A percentile compares a stretch with the other conserved stretches of the same genome.
Evolutionary conservation across 352 stramenopile species (phyloP).

Genomic region (Globisporangium nunn): DNA sequence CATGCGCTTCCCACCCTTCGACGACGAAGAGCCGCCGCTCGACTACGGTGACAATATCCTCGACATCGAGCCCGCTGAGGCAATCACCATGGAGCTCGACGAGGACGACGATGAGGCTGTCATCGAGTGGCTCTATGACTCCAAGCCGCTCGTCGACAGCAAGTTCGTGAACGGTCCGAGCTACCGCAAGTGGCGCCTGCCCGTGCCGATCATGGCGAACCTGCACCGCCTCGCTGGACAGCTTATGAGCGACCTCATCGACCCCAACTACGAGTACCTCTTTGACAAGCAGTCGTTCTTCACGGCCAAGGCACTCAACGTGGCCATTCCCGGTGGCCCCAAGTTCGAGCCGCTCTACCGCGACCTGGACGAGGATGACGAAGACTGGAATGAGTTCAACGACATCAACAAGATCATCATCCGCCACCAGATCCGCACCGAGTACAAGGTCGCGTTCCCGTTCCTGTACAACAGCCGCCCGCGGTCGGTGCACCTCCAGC

Average conservation of each 20-base stretch:
- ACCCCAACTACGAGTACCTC: constrained; percentile 94
- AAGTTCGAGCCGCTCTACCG: constrained; percentile 99
- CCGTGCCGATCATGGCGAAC: constrained; percentile 97
- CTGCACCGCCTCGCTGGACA: constrained; percentile 96
- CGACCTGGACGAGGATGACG: constrained; percentile 97
- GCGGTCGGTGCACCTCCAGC: constrained; percentile 90
- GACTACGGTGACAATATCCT: constrained; percentile 97
- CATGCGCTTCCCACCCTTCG: constrained; percentile 99
- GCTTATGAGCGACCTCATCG: constrained; percentile 95
- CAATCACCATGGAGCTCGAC: constrained; percentile 96
- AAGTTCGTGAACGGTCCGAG: constrained; percentile 97
- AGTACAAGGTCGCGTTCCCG: constrained; percentile 99
- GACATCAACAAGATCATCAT: constrained; percentile 99
- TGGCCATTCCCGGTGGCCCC: constrained; percentile 97
- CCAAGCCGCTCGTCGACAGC: constrained; percentile 87
- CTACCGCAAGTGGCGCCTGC: constrained; percentile 96
- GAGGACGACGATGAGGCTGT: constrained; percentile 92
- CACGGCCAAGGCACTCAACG: constrained; percentile 99
- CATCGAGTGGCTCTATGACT: constrained; percentile 99
- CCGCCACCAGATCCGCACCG: constrained; percentile 96
- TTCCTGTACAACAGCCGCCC: constrained; percentile 99
- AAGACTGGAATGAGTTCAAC: constrained; percentile 99
- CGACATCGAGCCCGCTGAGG: constrained; percentile 94
- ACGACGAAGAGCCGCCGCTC: constrained; percentile 98
- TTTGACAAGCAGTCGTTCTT: constrained; percentile 97